Evolutionary conservation across 1,284 basidiomycete species (phyloP), one percentile per base, ranked within the genome.

Genomic region (Quambalaria eucalypti): DNA sequence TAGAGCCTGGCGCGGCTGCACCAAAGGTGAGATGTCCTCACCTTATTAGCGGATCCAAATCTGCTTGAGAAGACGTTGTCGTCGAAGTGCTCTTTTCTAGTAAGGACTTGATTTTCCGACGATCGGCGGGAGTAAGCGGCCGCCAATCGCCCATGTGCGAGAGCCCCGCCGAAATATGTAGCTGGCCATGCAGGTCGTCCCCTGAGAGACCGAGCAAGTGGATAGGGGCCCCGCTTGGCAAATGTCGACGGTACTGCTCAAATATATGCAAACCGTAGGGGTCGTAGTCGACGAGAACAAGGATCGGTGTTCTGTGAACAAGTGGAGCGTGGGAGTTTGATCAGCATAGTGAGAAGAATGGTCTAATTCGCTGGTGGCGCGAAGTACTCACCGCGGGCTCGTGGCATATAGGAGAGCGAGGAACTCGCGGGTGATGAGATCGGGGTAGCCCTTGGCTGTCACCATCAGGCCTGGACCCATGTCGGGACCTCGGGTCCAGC

Each of bases 401-500:
- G 28, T 14, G n/a, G 16, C 10, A 0, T 39, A 10, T 1, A 66
- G 28, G 1, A 55, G 38, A 4, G 23, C 14, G 2, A 69, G 47
- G 14, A 71, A 36, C 7, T 40, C 40, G 2, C 59, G 52, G 2
- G 65, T 66, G 1, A 63, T 62, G 2, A 48, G 31, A 48, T 73
- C 70, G 1, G 70, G 65, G 47, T 73, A 73, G 1, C 70, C 70
- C 47, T 66, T 67, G 0, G 58, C 70, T 47, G 62, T 56, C 1
- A 61, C 7, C 8, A 48, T 23, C 2, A 51, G 12, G 9, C 54
- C 59, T 6, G 23, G 39, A 16, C 36, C 14, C 1, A 56, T 26
- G 6, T 19, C n/a, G n/a, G 9, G 14, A 2, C 4, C 8, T 25
- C n/a, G 16, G n/a, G n/a, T n/a, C n/a, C n/a, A n/a, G n/a, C n/a